Base-by-base conservation (phyloP, 2,329 filamentous ascomycete genomes). In the Zymoseptoria passerinii region DNA sequence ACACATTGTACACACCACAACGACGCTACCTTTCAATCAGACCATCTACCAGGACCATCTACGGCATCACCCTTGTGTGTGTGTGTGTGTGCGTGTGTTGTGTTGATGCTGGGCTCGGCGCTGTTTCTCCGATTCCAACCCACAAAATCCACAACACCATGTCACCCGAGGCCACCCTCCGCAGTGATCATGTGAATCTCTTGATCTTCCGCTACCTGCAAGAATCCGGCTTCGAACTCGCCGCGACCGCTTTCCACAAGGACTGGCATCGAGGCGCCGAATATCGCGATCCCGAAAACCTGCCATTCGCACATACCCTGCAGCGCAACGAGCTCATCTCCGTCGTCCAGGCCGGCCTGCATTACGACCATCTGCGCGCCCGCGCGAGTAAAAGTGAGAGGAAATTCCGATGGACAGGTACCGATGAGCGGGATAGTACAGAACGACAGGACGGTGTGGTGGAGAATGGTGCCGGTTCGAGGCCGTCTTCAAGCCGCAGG, bases 171-270 rank as follows among this genome's bases (percentile, higher is more conserved):
- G 64, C 63, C 50, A 54, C 61, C 53, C 74, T 83, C 62, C 80
- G 76, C 67, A 81, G 78, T 65, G 80, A 86, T 76, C 83, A 86
- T 71, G 79, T 87, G 70, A 87, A 87, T 75, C 86, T 86, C 74
- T 76, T 87, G 69, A 84, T 87, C 73, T 85, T 83, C 80, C 83
- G 83, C 79, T 86, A 80, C 65, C 66, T 73, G 29, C 71, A 74
- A 59, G 71, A 74, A 58, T 64, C 68, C 53, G 72, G 70, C 54
- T 70, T 71, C 58, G 70, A 73, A 59, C 66, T 64, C 50, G 66
- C 71, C 1, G 70, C 81, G 56, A 81, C 81, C 66, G 82, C 83
- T 54, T 77, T 86, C 62, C 81, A 83, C 70, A 78, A 80, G 65
- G 82, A 83, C 71, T 86, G 83, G 84, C 78, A 82, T 67, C 78